Percentiles rank a stretch among this genome's conserved stretches.
Conservation (phyloP, 164 flowering plant genomes). For the Liriodendron chinense region DNA sequence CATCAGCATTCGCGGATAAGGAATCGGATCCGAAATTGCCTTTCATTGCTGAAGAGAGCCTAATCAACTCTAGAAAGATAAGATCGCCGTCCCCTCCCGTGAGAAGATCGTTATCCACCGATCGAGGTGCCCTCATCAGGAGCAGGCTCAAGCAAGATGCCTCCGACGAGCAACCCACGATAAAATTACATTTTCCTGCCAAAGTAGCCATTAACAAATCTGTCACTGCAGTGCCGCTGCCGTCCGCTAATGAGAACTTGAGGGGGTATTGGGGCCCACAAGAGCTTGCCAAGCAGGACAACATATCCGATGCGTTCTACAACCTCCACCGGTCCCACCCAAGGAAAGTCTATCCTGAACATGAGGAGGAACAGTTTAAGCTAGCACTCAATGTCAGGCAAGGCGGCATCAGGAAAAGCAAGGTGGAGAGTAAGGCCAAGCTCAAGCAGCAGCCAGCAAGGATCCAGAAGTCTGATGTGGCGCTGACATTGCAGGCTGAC, state of each 20-base stretch:
- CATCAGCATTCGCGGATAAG: slow-evolving; percentile 46
- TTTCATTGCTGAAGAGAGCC: slow-evolving; percentile 41
- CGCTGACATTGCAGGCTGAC: slow-evolving; percentile 29
- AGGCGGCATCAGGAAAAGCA: slow-evolving; percentile 66
- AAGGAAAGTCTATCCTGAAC: slow-evolving; percentile 39
- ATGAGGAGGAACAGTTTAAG: slow-evolving; percentile 65
- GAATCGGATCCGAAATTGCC: slow-evolving; percentile 45
- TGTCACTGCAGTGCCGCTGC: slow-evolving; percentile 23
- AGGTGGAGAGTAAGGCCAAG: slow-evolving; percentile 46
- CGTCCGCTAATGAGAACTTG: slow-evolving; percentile 24
- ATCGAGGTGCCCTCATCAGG: slow-evolving; percentile 49
- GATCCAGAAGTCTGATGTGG: slow-evolving; percentile 34
- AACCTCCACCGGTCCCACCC: slow-evolving; percentile 33
- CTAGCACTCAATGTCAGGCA: slow-evolving; percentile 54
- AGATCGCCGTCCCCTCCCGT: slow-evolving; percentile 74
- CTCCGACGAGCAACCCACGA: slow-evolving; percentile 41
- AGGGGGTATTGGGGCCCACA: slow-evolving; percentile 22
- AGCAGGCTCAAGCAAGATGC: slow-evolving; percentile 45
- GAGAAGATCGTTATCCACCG: slow-evolving; percentile 78
- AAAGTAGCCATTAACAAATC: slow-evolving; percentile 54
- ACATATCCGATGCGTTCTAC: slow-evolving; percentile 33
- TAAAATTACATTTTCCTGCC: slow-evolving; percentile 43
- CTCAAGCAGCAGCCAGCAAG: slow-evolving; percentile 46
- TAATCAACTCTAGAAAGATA: slow-evolving; percentile 32
- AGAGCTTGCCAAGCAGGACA: slow-evolving; percentile 37